Conservation (phyloP, 192 early-diverging fungal genomes). For the Backusella westeae region DNA sequence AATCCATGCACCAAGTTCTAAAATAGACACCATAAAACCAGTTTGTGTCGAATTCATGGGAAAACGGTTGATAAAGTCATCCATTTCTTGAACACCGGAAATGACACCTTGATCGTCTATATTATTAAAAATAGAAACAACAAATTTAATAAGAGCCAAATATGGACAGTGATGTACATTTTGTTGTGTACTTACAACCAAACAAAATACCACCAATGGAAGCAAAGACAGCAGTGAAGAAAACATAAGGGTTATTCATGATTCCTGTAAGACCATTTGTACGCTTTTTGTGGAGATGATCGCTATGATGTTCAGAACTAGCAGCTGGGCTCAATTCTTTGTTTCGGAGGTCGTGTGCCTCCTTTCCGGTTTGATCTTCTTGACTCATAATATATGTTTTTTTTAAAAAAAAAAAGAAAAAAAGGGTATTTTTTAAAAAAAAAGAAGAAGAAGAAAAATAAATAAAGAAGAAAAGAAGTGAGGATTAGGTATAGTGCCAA, state of each 20-base stretch:
- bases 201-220: slow-evolving; percentile 38
- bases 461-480: slow-evolving; percentile 1
- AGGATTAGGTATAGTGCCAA: not conserved
- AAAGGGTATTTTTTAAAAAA: not conserved
- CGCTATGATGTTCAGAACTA: not conserved
- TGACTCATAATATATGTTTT: not conserved
- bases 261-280: slow-evolving; percentile 22
- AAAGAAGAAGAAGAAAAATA: not conserved
- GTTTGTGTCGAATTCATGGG: slow-evolving; percentile 25
- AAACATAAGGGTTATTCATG: slow-evolving; percentile 32
- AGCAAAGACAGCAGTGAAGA: slow-evolving; percentile 35
- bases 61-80: slow-evolving; percentile 22
- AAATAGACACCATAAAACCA: slow-evolving; percentile 48
- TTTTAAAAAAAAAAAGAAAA: not conserved
- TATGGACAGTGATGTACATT: not conserved
- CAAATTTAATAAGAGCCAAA: not conserved
- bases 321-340: not conserved
- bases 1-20: slow-evolving; percentile 62
- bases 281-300: not conserved
- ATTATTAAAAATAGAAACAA: not conserved
- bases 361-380: not conserved
- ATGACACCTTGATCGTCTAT: slow-evolving; percentile 41
- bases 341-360: not conserved
- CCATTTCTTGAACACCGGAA: slow-evolving; percentile 37
- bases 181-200: slow-evolving; percentile 31